Evolutionary conservation across 2,329 filamentous ascomycete genomes (phyloP).

Genomic region (Chaetomiaceae sp.): DNA sequence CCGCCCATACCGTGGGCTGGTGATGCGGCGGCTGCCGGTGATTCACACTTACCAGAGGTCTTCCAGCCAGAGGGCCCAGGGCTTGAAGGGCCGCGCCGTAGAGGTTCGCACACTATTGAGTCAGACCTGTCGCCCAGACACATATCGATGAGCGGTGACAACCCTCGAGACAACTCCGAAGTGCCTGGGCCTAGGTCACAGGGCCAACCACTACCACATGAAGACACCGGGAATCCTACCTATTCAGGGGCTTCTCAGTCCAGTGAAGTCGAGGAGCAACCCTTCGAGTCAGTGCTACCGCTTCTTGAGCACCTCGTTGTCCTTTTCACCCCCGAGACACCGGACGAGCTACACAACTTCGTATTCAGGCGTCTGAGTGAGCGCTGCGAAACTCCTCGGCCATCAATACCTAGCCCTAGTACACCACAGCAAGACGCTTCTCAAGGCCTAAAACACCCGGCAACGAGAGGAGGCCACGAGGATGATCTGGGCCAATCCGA

Average conservation of each 20-base stretch:
- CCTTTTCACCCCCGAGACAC: conserved; percentile 44
- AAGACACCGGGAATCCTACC: not conserved
- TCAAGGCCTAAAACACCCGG: not conserved
- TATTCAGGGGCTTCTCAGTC: not conserved
- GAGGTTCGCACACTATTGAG: conserved; percentile 10
- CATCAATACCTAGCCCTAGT: not conserved
- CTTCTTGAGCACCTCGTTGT: conserved; percentile 55
- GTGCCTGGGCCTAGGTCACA: not conserved
- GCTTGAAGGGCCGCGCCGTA: not conserved
- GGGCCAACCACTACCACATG: not conserved
- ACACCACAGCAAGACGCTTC: not conserved
- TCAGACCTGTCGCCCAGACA: conserved; percentile 5
- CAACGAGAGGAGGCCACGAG: not conserved
- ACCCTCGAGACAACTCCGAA: not conserved
- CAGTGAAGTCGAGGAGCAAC: conserved; percentile 14
- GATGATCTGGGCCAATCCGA: too few relatives aligned
- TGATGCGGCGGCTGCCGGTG: not conserved
- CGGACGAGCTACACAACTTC: conserved; percentile 41
- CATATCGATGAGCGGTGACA: not conserved
- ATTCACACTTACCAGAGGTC: not conserved
- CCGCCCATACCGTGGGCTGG: conserved; percentile 17
- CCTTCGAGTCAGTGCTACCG: conserved; percentile 45
- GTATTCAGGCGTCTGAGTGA: conserved; percentile 45
- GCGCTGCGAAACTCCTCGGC: conserved; percentile 29
- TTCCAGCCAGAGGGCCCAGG: not conserved